Evolutionary conservation across 345 rosid species (phyloP).

Genomic region (Erysimum cheiranthoides): DNA sequence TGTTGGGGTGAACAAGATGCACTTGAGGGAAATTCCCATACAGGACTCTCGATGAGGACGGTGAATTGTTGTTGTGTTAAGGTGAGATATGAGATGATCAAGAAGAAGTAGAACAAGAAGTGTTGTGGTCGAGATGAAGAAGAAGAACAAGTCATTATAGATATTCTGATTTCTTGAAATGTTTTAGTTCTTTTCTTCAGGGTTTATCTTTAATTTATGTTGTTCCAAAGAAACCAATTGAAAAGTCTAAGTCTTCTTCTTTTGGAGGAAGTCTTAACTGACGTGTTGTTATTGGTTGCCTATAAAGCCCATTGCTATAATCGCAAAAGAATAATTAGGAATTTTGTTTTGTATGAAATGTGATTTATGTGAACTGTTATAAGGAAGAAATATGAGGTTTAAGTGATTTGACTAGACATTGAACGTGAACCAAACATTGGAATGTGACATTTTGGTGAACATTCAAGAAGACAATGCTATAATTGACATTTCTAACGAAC

Average conservation of each 20-base stretch:
- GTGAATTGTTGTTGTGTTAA: slow-evolving; percentile 17
- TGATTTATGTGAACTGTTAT: background rate
- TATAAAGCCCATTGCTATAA: background rate
- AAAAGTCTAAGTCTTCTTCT: background rate
- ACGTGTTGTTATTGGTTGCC: background rate
- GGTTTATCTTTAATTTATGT: background rate
- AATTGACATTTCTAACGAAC: too few species aligned
- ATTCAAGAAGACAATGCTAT: background rate
- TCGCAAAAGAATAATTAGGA: background rate
- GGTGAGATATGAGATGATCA: background rate
- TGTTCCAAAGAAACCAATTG: background rate
- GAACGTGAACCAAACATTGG: background rate
- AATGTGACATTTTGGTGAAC: background rate
- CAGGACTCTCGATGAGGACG: background rate
- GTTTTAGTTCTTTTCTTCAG: background rate
- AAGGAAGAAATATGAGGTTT: background rate
- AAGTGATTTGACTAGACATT: background rate
- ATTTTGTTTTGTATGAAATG: background rate
- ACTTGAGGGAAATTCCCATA: slow-evolving; percentile 4
- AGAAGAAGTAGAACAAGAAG: slow-evolving; percentile 17
- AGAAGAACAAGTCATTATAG: slow-evolving; percentile 4
- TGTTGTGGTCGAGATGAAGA: slow-evolving; percentile 5
- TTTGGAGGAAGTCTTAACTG: background rate
- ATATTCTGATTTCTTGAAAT: background rate
- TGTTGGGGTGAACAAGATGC: slow-evolving; percentile 9